A percentile compares a stretch with the other conserved stretches of the same genome.
Conservation (phyloP, 139 green algal species). For the Pleodorina starrii region DNA sequence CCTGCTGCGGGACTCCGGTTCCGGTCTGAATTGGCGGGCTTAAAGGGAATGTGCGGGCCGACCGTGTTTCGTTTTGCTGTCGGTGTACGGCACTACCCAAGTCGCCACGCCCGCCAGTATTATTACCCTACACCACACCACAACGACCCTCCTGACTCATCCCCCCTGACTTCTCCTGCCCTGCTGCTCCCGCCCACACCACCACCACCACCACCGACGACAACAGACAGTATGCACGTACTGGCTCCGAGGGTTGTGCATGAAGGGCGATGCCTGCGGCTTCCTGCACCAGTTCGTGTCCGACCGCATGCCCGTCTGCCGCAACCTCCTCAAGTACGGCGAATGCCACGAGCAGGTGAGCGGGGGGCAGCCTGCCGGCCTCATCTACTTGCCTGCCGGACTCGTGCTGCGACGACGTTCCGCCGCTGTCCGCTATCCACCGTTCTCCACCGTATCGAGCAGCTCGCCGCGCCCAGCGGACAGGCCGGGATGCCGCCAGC, state of each 20-base stretch:
- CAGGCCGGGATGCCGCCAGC: too few species aligned
- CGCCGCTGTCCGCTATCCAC: too few species aligned
- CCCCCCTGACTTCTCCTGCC: neutral
- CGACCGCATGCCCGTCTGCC: slow-evolving; percentile 52
- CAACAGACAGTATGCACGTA: slow-evolving; percentile 97
- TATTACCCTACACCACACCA: neutral
- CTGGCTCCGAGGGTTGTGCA: slow-evolving; percentile 96
- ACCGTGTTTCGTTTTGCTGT: neutral
- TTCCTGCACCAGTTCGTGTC: slow-evolving; percentile 97
- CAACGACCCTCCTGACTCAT: neutral
- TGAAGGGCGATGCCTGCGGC: slow-evolving; percentile 96
- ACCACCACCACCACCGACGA: neutral
- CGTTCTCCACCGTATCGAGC: too few species aligned
- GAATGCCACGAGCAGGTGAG: slow-evolving; percentile 91
- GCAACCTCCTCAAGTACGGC: slow-evolving; percentile 84
- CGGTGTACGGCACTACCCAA: neutral
- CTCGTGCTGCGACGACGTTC: too few species aligned
- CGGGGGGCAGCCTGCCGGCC: too few species aligned
- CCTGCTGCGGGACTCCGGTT: neutral
- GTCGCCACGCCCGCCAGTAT: neutral
- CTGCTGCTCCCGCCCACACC: too few species aligned
- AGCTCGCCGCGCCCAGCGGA: too few species aligned
- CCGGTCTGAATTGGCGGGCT: too few species aligned
- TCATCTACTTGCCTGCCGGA: too few species aligned
- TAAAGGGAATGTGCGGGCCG: neutral